These are phyloP conservation scores for Globisporangium nodosum DNA, from an alignment of 352 stramenopile genomes.

Conservation along the genomic window DNA sequence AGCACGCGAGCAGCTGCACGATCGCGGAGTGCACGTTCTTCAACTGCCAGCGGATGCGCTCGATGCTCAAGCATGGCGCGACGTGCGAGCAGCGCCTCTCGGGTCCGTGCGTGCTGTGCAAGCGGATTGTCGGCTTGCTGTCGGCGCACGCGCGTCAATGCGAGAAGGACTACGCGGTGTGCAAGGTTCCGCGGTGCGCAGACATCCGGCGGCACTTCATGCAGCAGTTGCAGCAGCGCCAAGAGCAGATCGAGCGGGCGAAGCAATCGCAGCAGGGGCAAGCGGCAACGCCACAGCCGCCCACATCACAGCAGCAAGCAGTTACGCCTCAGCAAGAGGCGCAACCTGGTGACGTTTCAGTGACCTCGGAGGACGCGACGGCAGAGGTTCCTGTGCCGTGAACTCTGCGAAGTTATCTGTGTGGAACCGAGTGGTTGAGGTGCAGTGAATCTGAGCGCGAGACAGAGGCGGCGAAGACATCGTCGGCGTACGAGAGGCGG, in stretches of 20 bases:
- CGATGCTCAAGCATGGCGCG: slow-evolving; percentile 87
- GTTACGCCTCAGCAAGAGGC: neutral
- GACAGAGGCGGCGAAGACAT: neutral
- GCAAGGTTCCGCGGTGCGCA: slow-evolving; percentile 79
- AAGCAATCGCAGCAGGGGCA: slow-evolving; percentile 6
- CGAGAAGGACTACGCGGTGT: slow-evolving; percentile 67
- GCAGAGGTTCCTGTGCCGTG: neutral
- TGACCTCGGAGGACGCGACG: neutral
- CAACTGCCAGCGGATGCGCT: slow-evolving; percentile 84
- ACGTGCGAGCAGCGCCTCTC: slow-evolving; percentile 79
- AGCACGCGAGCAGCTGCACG: slow-evolving; percentile 76
- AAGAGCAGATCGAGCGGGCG: slow-evolving; percentile 46
- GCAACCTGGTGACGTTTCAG: neutral
- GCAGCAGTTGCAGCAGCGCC: slow-evolving; percentile 69
- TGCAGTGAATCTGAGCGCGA: neutral
- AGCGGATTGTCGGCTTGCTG: slow-evolving; percentile 80
- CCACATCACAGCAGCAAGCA: neutral
- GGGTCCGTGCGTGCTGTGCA: slow-evolving; percentile 79
- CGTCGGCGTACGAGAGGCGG: too few relatives aligned
- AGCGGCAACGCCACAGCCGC: neutral
- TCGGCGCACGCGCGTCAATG: slow-evolving; percentile 79
- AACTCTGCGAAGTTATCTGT: neutral
- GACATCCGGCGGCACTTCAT: slow-evolving; percentile 84
- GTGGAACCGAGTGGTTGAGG: neutral
- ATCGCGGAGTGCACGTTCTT: slow-evolving; percentile 71